Conservation (phyloP, 768 basidiomycete species). For the Boletales sp. region DNA sequence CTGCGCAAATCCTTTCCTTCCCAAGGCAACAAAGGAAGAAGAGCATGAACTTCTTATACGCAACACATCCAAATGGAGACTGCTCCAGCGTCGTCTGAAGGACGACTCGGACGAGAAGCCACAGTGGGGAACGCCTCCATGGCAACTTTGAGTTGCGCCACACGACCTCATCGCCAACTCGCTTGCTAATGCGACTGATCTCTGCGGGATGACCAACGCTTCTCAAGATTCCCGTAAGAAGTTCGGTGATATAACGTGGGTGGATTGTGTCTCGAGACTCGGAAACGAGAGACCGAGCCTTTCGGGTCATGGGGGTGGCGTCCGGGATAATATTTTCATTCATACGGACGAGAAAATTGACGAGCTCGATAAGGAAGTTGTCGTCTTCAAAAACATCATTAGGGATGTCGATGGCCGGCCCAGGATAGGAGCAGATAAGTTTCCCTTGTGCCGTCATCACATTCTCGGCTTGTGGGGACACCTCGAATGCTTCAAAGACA, state of each 20-base stretch:
- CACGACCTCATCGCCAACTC: conserved; percentile 45
- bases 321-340: conserved; percentile 32
- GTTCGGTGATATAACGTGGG: conserved; percentile 43
- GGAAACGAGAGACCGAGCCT: conserved; percentile 30
- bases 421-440: conserved; percentile 44
- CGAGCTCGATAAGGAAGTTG: conserved; percentile 33
- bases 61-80: conserved; percentile 3
- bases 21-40: conserved; percentile 25
- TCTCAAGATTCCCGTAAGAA: conserved; percentile 42
- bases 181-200: conserved; percentile 36
- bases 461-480: conserved; percentile 31
- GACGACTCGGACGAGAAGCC: conserved; percentile 47
- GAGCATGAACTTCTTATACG: conserved; percentile 34
- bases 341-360: conserved; percentile 33
- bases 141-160: conserved; percentile 35
- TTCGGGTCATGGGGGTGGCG: conserved; percentile 31
- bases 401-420: conserved; percentile 38
- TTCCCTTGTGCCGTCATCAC: conserved; percentile 42
- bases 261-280: conserved; percentile 40
- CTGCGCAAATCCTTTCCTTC: background rate
- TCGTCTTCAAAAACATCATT: conserved; percentile 23
- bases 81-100: conserved; percentile 36
- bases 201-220: conserved; percentile 32
- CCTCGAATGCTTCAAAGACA: conserved; percentile 45
- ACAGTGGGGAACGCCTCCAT: conserved; percentile 50